Percentiles rank a stretch among this genome's conserved stretches.
phyloP scores from a whole-genome alignment of 495 filamentous ascomycete genomes.

The Diplogelasinospora grovesii region DNA sequence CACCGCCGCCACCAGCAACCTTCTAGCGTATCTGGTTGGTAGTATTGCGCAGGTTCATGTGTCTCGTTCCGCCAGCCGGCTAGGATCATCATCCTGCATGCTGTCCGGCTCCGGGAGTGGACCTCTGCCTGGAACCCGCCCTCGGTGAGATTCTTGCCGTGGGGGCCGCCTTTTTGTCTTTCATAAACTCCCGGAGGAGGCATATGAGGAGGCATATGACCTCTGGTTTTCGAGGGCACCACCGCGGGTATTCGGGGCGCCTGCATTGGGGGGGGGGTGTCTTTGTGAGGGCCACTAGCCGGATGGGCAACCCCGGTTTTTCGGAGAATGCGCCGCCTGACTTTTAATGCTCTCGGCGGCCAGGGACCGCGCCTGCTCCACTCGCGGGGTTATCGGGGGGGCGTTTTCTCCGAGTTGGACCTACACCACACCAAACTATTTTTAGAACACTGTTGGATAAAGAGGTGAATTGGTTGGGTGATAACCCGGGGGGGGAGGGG shows the following conservation, averaged over 20 bases:
- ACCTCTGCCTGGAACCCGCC: constrained; percentile 26
- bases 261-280: background rate
- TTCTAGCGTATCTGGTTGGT: constrained; percentile 4
- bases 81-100: constrained; percentile 33
- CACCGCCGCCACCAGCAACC: constrained; percentile 10
- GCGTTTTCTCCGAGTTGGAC: constrained; percentile 16
- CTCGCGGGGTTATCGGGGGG: constrained; percentile 17
- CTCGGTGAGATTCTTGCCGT: constrained; percentile 37
- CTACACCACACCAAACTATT: too few relatives aligned
- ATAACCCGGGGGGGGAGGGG: background rate
- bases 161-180: constrained; percentile 20
- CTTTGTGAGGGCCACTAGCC: constrained; percentile 6
- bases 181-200: constrained; percentile 11
- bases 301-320: constrained; percentile 14
- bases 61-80: constrained; percentile 18
- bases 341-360: constrained; percentile 31
- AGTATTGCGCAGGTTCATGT: too few relatives aligned
- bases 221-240: constrained; percentile 7
- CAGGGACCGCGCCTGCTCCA: constrained; percentile 31
- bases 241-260: background rate
- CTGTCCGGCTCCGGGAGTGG: constrained; percentile 32
- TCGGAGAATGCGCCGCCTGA: constrained; percentile 17
- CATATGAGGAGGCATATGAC: constrained; percentile 28
- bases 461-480: too few relatives aligned
- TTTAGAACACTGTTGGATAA: too few relatives aligned